Conservation (phyloP, 2,329 filamentous ascomycete genomes). For the Cytospora chrysosperma region DNA sequence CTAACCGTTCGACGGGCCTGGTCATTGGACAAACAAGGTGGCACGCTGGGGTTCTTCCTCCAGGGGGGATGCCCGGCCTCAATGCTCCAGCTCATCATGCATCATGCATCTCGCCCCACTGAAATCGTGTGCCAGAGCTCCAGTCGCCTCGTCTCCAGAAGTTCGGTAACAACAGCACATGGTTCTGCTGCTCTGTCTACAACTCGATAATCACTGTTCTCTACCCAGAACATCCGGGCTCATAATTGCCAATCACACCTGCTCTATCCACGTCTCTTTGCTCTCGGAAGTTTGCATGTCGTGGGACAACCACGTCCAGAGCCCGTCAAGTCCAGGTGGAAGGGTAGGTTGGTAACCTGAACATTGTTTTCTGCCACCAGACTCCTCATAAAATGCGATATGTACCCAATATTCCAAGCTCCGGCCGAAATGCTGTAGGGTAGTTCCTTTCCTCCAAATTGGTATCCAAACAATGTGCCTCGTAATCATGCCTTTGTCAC, state of each 20-base stretch:
- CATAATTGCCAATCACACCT: neutral
- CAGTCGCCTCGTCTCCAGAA: constrained; percentile 2
- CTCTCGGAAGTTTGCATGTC: too few species aligned
- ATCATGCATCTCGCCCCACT: neutral
- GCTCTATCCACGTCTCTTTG: too few species aligned
- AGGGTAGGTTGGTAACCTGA: neutral
- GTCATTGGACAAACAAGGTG: neutral
- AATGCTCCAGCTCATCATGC: constrained; percentile 22
- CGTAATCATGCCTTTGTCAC: too few species aligned
- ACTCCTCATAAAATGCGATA: too few species aligned
- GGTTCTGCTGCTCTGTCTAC: neutral
- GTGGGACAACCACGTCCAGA: too few species aligned
- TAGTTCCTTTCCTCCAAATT: neutral
- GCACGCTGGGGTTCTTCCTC: constrained; percentile 2
- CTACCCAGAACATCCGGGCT: neutral
- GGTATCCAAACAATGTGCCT: neutral
- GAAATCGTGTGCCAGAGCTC: neutral
- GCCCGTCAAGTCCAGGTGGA: neutral
- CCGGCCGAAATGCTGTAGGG: neutral
- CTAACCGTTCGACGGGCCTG: constrained; percentile 4
- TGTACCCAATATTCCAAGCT: neutral
- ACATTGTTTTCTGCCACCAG: neutral
- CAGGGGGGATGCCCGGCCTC: neutral
- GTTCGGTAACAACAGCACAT: neutral
- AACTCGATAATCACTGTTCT: neutral